Evolutionary conservation across 2,329 filamentous ascomycete species (phyloP).

Genomic region (Aurifilum marmelostoma): DNA sequence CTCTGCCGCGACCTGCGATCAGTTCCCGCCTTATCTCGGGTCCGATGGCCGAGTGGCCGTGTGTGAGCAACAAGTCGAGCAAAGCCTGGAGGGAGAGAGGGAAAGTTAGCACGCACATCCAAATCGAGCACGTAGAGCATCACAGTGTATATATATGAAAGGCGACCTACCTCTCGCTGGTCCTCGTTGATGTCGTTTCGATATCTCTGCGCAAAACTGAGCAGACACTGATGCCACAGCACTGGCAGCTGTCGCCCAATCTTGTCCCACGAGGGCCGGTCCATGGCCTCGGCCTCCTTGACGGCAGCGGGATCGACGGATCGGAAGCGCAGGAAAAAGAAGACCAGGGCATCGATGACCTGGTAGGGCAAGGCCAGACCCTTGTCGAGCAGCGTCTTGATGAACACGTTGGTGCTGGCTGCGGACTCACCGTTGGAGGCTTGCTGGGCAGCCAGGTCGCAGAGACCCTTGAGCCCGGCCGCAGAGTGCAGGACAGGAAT

Average conservation of each 20-base stretch:
- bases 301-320: slow-evolving; percentile 65
- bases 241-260: slow-evolving; percentile 69
- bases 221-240: slow-evolving; percentile 91
- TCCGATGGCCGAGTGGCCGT: slow-evolving; percentile 86
- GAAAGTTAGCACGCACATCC: slow-evolving; percentile 28
- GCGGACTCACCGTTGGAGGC: slow-evolving; percentile 83
- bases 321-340: slow-evolving; percentile 92
- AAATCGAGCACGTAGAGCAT: too few species aligned
- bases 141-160: too few species aligned
- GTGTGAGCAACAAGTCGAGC: slow-evolving; percentile 80
- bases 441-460: slow-evolving; percentile 92
- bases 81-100: slow-evolving; percentile 63
- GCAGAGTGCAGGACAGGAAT: slow-evolving; percentile 92
- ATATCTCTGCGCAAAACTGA: slow-evolving; percentile 93
- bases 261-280: slow-evolving; percentile 42
- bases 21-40: slow-evolving; percentile 90
- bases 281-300: slow-evolving; percentile 58
- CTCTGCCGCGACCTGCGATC: slow-evolving; percentile 83
- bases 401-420: slow-evolving; percentile 92
- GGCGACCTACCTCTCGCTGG: slow-evolving; percentile 61
- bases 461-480: slow-evolving; percentile 86
- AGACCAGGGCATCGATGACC: slow-evolving; percentile 91
- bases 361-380: slow-evolving; percentile 95
- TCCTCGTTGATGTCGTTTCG: slow-evolving; percentile 96
- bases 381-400: slow-evolving; percentile 91